phyloP scores from a whole-genome alignment of 2,329 filamentous ascomycete species.

The Domatiomyces catenatus region DNA sequence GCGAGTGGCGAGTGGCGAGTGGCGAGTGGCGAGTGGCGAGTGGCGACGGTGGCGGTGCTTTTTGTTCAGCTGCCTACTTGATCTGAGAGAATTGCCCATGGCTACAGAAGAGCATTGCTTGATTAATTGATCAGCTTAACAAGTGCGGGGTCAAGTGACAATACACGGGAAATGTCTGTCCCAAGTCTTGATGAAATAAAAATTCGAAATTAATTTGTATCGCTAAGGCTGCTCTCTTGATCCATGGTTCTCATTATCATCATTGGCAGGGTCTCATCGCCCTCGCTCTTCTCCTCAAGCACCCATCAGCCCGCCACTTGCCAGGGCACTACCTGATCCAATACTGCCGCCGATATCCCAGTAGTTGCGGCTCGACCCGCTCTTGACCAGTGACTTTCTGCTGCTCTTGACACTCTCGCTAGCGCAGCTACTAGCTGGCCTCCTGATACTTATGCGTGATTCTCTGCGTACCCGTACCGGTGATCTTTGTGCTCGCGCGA shows the following conservation, averaged over 20 bases:
- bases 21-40: too few relatives aligned
- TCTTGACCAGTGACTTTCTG: constrained; percentile 38
- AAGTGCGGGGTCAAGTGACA: too few relatives aligned
- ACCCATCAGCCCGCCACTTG: constrained; percentile 48
- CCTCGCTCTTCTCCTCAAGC: constrained; percentile 60
- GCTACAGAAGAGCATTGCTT: too few relatives aligned
- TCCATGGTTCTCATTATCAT: neutral
- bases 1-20: too few relatives aligned
- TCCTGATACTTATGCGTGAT: constrained; percentile 32
- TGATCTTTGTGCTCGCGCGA: constrained; percentile 46
- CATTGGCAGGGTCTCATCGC: neutral
- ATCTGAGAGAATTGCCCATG: too few relatives aligned
- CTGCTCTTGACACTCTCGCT: constrained; percentile 73
- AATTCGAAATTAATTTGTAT: neutral
- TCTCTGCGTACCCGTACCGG: constrained; percentile 18
- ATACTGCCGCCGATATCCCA: constrained; percentile 80
- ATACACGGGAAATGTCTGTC: neutral
- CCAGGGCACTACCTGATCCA: constrained; percentile 58
- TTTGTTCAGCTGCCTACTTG: too few relatives aligned
- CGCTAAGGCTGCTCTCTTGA: neutral
- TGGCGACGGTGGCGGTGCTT: too few relatives aligned
- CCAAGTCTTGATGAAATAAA: neutral
- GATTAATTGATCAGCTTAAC: too few relatives aligned
- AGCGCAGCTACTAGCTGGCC: constrained; percentile 54
- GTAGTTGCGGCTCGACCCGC: constrained; percentile 65